Evolutionary conservation across 208 protist species (phyloP), one percentile per base, ranked within the genome.

Genomic region (Herpetomonas tarakana): DNA sequence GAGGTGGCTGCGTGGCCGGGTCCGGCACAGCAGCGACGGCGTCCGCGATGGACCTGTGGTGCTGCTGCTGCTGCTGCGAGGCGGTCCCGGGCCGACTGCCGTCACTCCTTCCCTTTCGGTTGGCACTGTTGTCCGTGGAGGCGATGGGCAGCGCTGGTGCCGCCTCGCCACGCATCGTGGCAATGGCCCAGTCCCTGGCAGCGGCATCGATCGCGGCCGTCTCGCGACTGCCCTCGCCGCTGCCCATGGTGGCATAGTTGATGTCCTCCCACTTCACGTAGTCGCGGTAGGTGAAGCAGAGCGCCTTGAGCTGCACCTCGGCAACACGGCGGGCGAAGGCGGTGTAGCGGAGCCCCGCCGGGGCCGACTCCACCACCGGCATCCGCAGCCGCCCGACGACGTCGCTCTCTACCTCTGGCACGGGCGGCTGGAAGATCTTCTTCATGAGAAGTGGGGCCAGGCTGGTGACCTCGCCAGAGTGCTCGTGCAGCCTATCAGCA

Each of bases 231-330:
- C 26, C 38, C 51, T 59, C 62, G 27, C 55, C 35, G 21, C 60
- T 49, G 27, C 47, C 16, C 62, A 82, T 75, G 35, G 75, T 78
- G 38, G 69, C 71, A 67, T 94, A 94, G 57, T 75, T 82, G 69
- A 94, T 94, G 61, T 94, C 88, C 28, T 83, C 74, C 83, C 78
- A 91, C 50, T 78, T 78, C n/a, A 94, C 78, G 64, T 78, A 82
- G 56, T 85, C 84, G 2, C 81, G 70, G 62, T 78, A 88, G 18
- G 75, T 68, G 50, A 86, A 83, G 66, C 88, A 94, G 18, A 81
- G 30, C 14, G 82, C 84, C 52, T 68, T 72, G 16, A 94, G 72
- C 62, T 86, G 76, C 28, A 84, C 69, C 74, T 89, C 84, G 16
- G 79, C 71, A 22, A 90, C 71, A 24, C 63, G 65, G 38, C 73